phyloP scores from a whole-genome alignment of 2,329 filamentous ascomycete species.

The Meredithiella fracta region DNA sequence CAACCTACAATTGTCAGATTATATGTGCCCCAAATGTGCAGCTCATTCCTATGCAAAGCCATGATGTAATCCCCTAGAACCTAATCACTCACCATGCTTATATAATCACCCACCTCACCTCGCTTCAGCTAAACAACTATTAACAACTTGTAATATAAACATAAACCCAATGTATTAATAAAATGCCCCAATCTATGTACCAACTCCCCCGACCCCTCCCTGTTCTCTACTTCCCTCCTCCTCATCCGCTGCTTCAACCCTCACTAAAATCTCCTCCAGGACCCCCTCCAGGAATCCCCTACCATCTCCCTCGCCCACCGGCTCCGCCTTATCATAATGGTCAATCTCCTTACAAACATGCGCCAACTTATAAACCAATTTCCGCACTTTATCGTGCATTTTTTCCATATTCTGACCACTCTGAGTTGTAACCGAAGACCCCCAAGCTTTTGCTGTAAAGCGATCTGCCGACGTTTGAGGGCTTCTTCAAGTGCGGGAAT shows the following conservation, averaged over 20 bases:
- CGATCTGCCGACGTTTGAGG: conserved; percentile 58
- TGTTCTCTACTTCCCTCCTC: conserved; percentile 27
- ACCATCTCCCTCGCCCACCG: conserved; percentile 88
- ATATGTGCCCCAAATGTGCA: no score
- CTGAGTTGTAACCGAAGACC: conserved; percentile 27
- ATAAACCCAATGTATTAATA: neutral
- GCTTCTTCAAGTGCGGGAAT: conserved; percentile 86
- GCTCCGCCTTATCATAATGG: conserved; percentile 66
- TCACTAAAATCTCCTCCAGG: conserved; percentile 73
- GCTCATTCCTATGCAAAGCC: no score
- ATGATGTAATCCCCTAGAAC: no score
- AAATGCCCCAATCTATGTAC: neutral
- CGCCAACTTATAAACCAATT: conserved; percentile 66
- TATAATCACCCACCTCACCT: no score
- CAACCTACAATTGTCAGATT: no score
- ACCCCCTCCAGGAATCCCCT: conserved; percentile 80
- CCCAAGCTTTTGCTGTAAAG: conserved; percentile 31
- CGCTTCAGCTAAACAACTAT: no score
- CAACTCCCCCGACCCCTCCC: neutral
- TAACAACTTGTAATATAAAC: no score
- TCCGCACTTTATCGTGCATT: conserved; percentile 67
- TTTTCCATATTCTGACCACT: conserved; percentile 52
- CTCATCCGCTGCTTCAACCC: conserved; percentile 77
- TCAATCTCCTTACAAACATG: conserved; percentile 83
- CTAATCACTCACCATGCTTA: no score